Base-by-base conservation (phyloP, 2,329 filamentous ascomycete genomes). In the Nigrospora sphaerica region DNA sequence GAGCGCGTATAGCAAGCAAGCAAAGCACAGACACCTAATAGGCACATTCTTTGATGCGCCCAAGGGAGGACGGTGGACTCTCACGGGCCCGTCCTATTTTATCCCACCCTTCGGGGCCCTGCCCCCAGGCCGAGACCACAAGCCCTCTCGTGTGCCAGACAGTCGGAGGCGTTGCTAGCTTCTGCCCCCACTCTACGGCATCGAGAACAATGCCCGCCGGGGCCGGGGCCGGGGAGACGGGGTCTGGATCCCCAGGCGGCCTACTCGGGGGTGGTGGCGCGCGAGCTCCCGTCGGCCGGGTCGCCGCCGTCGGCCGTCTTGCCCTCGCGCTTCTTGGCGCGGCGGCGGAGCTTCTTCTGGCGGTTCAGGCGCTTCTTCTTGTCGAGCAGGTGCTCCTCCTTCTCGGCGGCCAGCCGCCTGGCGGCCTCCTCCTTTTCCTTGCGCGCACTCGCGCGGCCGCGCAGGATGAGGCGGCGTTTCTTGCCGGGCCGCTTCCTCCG, bases 331-430 rank as follows among this genome's bases (percentile, higher is more conserved):
- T 73, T 77, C 63, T 83, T 83, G 38, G 73, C 70, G 55, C 73
- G 72, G 56, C 72, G 70, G 61, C 78, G 77, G 49, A 81, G 54
- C 66, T 83, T 82, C 67, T 78, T 81, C 54, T 74, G 61, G 47
- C 77, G 64, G 54, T 84, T 84, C 52, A 80, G 58, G 52, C 78
- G 69, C 64, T 80, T 80, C 67, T 80, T 81, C 69, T 82, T 83
- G 46, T 81, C 77, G 54, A 68, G 72, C 31, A 81, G 52, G 42
- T 75, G 72, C 52, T 79, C 73, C 56, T 80, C 78, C 61, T 79
- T 83, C 16, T 68, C 67, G 50, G 67, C 52, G 42, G 64, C 54
- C 46, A 68, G 63, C 52, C 66, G 69, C 51, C 61, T 66, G 23
- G 58, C 63, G 5, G 58, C 62, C 47, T 69, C 66, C 31, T 68